These are phyloP conservation scores for Pyricularia sp. DNA, from an alignment of 2,329 filamentous ascomycete species.

Conservation along the genomic window DNA sequence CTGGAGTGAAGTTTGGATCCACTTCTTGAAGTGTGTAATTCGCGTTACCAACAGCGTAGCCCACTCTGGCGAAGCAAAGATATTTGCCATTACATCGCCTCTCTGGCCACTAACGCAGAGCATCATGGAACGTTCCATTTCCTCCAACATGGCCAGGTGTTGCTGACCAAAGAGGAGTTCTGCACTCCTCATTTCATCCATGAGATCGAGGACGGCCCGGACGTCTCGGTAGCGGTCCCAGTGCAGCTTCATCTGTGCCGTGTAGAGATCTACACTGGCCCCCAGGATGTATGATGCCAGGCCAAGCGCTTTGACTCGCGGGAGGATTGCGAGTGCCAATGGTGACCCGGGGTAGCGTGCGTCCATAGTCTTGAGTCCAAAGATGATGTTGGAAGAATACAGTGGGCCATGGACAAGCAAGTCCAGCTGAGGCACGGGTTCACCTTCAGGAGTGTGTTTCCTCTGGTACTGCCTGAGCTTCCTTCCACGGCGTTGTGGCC, in stretches of 20 bases:
- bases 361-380: constrained; percentile 47
- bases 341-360: constrained; percentile 50
- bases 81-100: not conserved
- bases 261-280: constrained; percentile 61
- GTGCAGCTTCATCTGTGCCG: constrained; percentile 51
- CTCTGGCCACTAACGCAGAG: not conserved
- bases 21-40: not conserved
- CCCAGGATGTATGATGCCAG: constrained; percentile 64
- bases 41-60: not conserved
- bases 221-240: constrained; percentile 55
- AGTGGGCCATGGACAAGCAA: constrained; percentile 54
- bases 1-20: not conserved
- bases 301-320: constrained; percentile 58
- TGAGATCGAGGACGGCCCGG: constrained; percentile 39
- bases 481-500: constrained; percentile 11
- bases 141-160: not conserved
- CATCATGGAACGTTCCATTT: not conserved
- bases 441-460: not conserved
- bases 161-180: constrained; percentile 47
- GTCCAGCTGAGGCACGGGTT: constrained; percentile 21
- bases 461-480: no score
- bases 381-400: constrained; percentile 52
- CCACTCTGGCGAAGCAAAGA: not conserved
- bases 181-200: constrained; percentile 57
- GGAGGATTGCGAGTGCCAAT: constrained; percentile 51